Conservation (phyloP, 805 yeast genomes). For the Pichia paraexigua region DNA sequence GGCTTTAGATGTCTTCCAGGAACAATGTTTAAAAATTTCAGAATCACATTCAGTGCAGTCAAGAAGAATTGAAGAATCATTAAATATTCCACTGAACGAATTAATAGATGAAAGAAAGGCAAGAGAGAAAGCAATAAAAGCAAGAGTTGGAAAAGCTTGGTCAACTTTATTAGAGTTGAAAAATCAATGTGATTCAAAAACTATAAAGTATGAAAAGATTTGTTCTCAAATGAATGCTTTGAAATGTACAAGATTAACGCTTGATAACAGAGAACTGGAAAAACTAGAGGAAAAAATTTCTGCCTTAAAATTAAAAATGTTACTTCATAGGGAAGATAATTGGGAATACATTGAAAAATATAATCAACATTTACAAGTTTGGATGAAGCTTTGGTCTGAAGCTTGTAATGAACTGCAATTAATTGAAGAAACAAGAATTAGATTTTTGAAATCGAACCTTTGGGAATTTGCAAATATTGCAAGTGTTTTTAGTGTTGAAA, state of each 20-base stretch:
- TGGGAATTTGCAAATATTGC: conserved; percentile 74
- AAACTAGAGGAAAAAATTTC: conserved; percentile 48
- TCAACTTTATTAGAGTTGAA: conserved; percentile 21
- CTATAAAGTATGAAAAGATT: conserved; percentile 47
- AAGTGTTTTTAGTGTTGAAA: conserved; percentile 68
- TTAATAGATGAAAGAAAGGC: conserved; percentile 46
- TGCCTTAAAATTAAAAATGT: conserved; percentile 37
- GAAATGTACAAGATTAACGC: conserved; percentile 53
- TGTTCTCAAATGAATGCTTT: conserved; percentile 52
- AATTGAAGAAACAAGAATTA: conserved; percentile 66
- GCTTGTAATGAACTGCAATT: conserved; percentile 56
- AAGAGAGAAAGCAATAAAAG: conserved; percentile 49
- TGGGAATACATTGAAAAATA: conserved; percentile 44
- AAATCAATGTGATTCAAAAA: conserved; percentile 31
- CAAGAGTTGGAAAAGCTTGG: conserved; percentile 33
- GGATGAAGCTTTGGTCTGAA: conserved; percentile 66
- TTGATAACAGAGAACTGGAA: conserved; percentile 69
- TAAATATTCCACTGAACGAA: conserved; percentile 43
- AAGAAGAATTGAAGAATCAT: conserved; percentile 40
- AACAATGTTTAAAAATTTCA: conserved; percentile 54
- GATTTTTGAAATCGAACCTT: conserved; percentile 57
- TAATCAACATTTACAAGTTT: conserved; percentile 50
- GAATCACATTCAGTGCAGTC: conserved; percentile 47
- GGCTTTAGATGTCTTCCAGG: conserved; percentile 49
- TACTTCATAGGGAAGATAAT: conserved; percentile 44